Conservation (phyloP, 768 basidiomycete genomes). For the Hygrocybe coccinea region DNA sequence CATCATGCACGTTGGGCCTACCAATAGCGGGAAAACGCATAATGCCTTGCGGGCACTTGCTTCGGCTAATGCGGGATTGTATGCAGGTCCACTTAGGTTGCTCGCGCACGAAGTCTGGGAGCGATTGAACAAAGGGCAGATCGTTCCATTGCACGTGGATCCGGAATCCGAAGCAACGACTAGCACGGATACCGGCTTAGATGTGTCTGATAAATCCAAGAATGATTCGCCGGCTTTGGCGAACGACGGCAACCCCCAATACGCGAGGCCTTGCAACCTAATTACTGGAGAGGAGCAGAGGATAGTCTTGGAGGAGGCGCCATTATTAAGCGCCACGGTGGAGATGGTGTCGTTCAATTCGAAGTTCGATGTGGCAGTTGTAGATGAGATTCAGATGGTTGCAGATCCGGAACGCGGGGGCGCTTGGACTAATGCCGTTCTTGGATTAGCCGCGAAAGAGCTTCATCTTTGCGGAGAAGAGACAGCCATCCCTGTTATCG, state of each 20-base stretch:
- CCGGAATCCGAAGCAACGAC: slow-evolving; percentile 31
- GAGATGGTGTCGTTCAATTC: slow-evolving; percentile 68
- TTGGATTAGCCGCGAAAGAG: slow-evolving; percentile 72
- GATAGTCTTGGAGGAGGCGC: slow-evolving; percentile 52
- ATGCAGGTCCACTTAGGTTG: slow-evolving; percentile 87
- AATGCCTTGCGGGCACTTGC: slow-evolving; percentile 87
- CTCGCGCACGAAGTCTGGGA: slow-evolving; percentile 95
- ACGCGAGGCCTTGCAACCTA: slow-evolving; percentile 72
- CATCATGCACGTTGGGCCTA: slow-evolving; percentile 95
- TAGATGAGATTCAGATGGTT: slow-evolving; percentile 98
- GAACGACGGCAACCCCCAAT: slow-evolving; percentile 42
- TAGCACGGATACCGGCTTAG: slow-evolving; percentile 19
- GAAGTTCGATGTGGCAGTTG: slow-evolving; percentile 72
- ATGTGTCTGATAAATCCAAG: slow-evolving; percentile 16
- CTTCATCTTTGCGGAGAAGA: slow-evolving; percentile 96
- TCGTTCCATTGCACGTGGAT: slow-evolving; percentile 64
- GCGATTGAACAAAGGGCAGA: slow-evolving; percentile 83
- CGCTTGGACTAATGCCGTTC: slow-evolving; percentile 78
- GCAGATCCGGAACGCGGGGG: slow-evolving; percentile 70
- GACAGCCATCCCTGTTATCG: slow-evolving; percentile 77
- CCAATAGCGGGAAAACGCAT: slow-evolving; percentile 96
- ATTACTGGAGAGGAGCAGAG: slow-evolving; percentile 88
- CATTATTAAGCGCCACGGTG: slow-evolving; percentile 78
- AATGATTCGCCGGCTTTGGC: slow-evolving; percentile 21
- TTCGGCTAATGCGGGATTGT: slow-evolving; percentile 65